phyloP scores from a whole-genome alignment of 108 stramenopile species.

The Nitzschia sp. region DNA sequence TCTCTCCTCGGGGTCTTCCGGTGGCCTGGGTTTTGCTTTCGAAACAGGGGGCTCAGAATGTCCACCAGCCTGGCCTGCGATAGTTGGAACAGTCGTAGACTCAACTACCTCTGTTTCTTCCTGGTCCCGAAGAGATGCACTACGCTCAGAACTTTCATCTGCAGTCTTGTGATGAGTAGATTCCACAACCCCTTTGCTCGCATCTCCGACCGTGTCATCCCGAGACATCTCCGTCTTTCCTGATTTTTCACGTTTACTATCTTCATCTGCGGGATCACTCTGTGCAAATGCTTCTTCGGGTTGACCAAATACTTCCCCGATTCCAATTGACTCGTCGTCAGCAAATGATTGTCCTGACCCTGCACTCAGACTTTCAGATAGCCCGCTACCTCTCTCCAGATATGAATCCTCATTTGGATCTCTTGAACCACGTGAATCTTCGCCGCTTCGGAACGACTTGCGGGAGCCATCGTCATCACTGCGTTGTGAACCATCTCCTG shows the following conservation, averaged over 20 bases:
- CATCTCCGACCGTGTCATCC: constrained; percentile 9
- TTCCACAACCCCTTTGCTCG: neutral
- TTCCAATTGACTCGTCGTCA: constrained; percentile 23
- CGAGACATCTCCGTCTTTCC: constrained; percentile 2
- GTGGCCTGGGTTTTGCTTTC: neutral
- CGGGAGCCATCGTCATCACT: neutral
- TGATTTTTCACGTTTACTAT: neutral
- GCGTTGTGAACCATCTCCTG: too few relatives aligned
- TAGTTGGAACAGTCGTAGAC: neutral
- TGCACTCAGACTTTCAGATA: neutral
- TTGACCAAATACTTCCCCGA: constrained; percentile 42
- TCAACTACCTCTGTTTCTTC: neutral
- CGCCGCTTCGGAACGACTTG: neutral
- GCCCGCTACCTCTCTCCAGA: neutral
- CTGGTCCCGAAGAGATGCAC: neutral
- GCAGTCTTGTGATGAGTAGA: neutral
- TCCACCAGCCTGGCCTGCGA: neutral
- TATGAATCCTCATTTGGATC: neutral
- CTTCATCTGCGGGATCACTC: neutral
- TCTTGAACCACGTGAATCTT: neutral
- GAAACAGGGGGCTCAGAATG: neutral
- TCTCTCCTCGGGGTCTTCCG: constrained; percentile 12
- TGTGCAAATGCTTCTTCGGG: constrained; percentile 27
- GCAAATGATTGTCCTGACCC: constrained; percentile 13
- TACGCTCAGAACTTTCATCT: neutral